Conservation (phyloP, 2,329 filamentous ascomycete species). For the Trichoderma guizhouense region DNA sequence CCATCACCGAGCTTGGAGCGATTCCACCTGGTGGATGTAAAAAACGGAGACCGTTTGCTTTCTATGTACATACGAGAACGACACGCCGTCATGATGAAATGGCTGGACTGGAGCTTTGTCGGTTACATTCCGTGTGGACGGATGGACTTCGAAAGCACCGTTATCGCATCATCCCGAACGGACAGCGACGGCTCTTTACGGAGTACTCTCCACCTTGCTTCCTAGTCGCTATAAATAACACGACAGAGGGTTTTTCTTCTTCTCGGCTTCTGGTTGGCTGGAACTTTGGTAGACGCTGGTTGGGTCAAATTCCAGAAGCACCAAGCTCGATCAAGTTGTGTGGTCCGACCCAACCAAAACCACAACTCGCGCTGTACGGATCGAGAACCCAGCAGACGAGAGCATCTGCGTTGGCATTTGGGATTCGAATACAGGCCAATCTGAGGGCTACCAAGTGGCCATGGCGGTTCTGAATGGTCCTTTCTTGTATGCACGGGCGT, state of each 20-base stretch:
- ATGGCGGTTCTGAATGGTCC: not conserved
- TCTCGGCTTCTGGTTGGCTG: not conserved
- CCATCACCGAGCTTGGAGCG: not conserved
- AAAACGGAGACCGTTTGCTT: not conserved
- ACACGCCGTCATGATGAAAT: not conserved
- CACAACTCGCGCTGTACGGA: not conserved
- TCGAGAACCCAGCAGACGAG: not conserved
- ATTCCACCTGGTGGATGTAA: not conserved
- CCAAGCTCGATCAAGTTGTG: not conserved
- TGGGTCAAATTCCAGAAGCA: not conserved
- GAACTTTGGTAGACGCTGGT: not conserved
- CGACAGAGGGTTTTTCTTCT: not conserved
- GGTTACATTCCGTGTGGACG: not conserved
- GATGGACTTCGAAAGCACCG: not conserved
- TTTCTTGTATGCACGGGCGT: not conserved
- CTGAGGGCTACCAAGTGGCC: not conserved
- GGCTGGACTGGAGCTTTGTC: not conserved
- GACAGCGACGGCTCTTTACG: not conserved
- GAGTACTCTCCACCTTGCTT: not conserved
- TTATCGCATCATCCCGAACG: not conserved
- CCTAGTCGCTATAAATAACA: slow-evolving; percentile 10
- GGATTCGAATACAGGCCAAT: not conserved
- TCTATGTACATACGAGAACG: not conserved
- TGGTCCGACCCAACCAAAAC: not conserved
- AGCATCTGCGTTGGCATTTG: not conserved